Evolutionary conservation across 768 basidiomycete species (phyloP).

Genomic region (Mrakia gelida): DNA sequence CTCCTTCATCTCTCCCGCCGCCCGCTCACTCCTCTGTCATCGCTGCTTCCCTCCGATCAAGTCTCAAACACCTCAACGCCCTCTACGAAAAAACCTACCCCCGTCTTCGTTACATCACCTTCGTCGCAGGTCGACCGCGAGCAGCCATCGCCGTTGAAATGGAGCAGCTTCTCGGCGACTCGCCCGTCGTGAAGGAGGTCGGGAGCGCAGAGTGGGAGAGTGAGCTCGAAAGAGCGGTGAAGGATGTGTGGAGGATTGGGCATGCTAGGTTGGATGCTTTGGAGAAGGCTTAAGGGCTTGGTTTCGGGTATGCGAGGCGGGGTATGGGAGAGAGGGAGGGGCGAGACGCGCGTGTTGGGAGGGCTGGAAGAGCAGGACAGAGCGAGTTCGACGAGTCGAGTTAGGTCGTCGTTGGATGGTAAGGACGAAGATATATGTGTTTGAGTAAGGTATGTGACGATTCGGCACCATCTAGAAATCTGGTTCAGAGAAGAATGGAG

Average conservation of each 20-base stretch:
- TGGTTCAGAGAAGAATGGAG: too few species aligned
- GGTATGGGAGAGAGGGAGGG: too few species aligned
- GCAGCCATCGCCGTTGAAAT: slow-evolving; percentile 71
- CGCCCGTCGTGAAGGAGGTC: neutral
- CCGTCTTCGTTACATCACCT: slow-evolving; percentile 80
- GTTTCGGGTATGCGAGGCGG: too few species aligned
- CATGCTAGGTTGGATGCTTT: slow-evolving; percentile 56
- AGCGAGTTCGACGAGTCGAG: too few species aligned
- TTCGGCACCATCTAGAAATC: too few species aligned
- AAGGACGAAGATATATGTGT: too few species aligned
- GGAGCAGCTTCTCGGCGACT: slow-evolving; percentile 48
- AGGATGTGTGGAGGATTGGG: slow-evolving; percentile 71
- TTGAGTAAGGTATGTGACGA: too few species aligned
- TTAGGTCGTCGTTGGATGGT: too few species aligned
- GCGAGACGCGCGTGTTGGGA: too few species aligned
- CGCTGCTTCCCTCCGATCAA: slow-evolving; percentile 11
- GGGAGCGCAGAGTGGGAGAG: slow-evolving; percentile 54
- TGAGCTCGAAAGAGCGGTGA: slow-evolving; percentile 69
- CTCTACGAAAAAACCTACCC: slow-evolving; percentile 71
- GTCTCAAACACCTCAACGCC: slow-evolving; percentile 65
- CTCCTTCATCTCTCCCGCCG: neutral
- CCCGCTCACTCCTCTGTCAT: neutral
- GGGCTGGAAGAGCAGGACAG: too few species aligned
- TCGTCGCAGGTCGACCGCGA: slow-evolving; percentile 78
- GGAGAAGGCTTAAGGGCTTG: neutral